These are phyloP conservation scores for Fusarium sp. DNA, from an alignment of 2,329 filamentous ascomycete genomes.

Conservation along the genomic window DNA sequence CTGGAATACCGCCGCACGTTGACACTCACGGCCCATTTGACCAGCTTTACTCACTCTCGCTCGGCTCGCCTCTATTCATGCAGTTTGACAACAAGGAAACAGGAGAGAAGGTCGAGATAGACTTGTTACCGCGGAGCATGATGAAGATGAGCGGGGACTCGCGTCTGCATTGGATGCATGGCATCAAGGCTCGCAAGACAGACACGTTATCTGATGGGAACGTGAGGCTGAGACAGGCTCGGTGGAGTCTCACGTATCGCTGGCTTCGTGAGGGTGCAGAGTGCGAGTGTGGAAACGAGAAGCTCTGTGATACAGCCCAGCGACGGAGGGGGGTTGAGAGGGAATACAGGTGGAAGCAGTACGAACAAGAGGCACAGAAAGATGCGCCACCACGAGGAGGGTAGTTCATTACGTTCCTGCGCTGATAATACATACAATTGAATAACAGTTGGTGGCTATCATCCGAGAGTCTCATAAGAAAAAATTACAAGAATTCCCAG, in stretches of 20 bases:
- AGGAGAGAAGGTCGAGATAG: conserved; percentile 52
- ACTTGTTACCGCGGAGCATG: conserved; percentile 59
- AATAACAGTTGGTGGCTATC: neutral
- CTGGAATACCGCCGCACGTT: conserved; percentile 68
- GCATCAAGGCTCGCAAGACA: conserved; percentile 63
- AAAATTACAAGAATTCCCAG: conserved; percentile 11
- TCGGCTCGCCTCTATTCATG: conserved; percentile 56
- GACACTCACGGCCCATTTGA: conserved; percentile 62
- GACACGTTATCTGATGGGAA: conserved; percentile 57
- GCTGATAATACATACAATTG: conserved; percentile 9
- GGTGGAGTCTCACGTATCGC: conserved; percentile 66
- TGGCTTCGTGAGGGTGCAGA: conserved; percentile 58
- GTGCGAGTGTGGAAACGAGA: conserved; percentile 61
- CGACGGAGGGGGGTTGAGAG: conserved; percentile 55
- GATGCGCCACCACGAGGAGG: neutral
- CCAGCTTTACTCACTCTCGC: conserved; percentile 56
- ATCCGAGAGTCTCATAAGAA: neutral
- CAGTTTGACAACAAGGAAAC: conserved; percentile 50
- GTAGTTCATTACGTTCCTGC: conserved; percentile 13
- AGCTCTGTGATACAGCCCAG: conserved; percentile 63
- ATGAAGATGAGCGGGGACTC: conserved; percentile 60
- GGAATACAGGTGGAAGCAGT: conserved; percentile 60
- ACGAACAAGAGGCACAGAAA: conserved; percentile 39
- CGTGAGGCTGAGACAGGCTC: conserved; percentile 53
- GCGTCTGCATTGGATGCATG: conserved; percentile 64